A percentile compares a stretch with the other conserved stretches of the same genome.
phyloP scores from a whole-genome alignment of 2,329 filamentous ascomycete species.

The Ascochyta lentis region DNA sequence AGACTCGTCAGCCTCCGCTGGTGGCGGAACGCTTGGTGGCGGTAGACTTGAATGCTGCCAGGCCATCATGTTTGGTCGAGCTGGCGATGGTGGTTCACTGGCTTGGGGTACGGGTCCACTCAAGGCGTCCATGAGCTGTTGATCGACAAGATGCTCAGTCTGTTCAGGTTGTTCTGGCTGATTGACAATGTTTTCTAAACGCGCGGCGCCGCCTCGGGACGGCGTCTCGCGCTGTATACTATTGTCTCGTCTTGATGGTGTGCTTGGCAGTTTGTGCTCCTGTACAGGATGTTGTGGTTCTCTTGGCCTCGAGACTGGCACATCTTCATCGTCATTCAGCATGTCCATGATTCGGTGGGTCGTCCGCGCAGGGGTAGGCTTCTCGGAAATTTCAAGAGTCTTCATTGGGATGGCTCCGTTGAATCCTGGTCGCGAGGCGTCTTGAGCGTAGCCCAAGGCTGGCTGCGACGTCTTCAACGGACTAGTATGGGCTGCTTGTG shows the following conservation, averaged over 20 bases:
- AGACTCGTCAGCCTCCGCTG: slow-evolving; percentile 31
- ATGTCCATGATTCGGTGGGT: slow-evolving; percentile 49
- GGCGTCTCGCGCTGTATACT: slow-evolving; percentile 26
- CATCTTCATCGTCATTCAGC: slow-evolving; percentile 45
- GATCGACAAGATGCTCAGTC: slow-evolving; percentile 31
- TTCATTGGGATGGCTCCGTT: slow-evolving; percentile 15
- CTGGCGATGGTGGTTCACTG: slow-evolving; percentile 32
- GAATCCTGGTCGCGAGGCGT: slow-evolving; percentile 12
- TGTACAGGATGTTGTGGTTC: slow-evolving; percentile 23
- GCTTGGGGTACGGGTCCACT: slow-evolving; percentile 18
- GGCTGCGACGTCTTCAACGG: slow-evolving; percentile 21
- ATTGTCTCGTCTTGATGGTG: slow-evolving; percentile 22
- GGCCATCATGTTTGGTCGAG: slow-evolving; percentile 20
- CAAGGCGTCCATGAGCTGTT: slow-evolving; percentile 29
- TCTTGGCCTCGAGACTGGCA: slow-evolving; percentile 30
- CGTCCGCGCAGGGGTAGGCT: slow-evolving; percentile 35
- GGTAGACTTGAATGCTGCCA: slow-evolving; percentile 24
- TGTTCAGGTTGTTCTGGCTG: slow-evolving; percentile 27
- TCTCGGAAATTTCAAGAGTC: slow-evolving; percentile 22
- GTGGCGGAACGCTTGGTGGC: slow-evolving; percentile 19
- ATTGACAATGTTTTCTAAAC: slow-evolving; percentile 28
- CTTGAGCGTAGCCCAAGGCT: slow-evolving; percentile 8
- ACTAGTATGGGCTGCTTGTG: slow-evolving; percentile 29
- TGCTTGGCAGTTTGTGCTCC: slow-evolving; percentile 23
- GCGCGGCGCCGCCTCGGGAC: slow-evolving; percentile 24